These are phyloP conservation scores for Lichtheimia ornata DNA, from an alignment of 371 early-diverging fungal genomes.

Conservation along the genomic window DNA sequence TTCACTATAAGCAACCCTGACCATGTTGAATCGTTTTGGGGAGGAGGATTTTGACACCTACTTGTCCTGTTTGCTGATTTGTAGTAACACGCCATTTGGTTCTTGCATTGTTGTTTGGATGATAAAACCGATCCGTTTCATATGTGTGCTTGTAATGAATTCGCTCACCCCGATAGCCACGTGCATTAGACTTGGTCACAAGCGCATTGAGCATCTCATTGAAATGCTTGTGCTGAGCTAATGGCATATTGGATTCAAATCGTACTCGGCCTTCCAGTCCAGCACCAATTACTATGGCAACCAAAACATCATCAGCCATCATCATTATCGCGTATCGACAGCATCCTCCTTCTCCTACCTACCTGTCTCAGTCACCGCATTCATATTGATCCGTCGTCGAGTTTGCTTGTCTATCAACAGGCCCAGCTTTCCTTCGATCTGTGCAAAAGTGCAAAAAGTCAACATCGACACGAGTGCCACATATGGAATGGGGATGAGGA, in stretches of 20 bases:
- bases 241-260: constrained; percentile 73
- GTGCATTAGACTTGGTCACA: constrained; percentile 49
- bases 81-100: constrained; percentile 63
- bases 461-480: not conserved
- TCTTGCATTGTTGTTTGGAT: constrained; percentile 3
- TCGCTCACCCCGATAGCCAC: constrained; percentile 51
- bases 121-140: constrained; percentile 69
- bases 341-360: not conserved
- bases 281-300: constrained; percentile 15
- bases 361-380: constrained; percentile 69
- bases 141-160: constrained; percentile 67
- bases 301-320: not conserved
- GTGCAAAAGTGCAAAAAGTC: not conserved
- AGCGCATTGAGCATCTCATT: constrained; percentile 66
- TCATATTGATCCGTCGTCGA: constrained; percentile 57
- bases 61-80: constrained; percentile 58
- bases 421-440: constrained; percentile 88
- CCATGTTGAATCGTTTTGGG: too few relatives aligned
- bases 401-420: constrained; percentile 66
- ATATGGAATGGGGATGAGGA: not conserved
- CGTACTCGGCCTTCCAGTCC: constrained; percentile 31
- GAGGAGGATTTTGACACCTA: constrained; percentile 2
- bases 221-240: constrained; percentile 67
- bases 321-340: not conserved
- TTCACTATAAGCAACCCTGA: not conserved